Conservation (phyloP, 225 moss, liverwort and hornwort genomes). For the Lunularia cruciata region DNA sequence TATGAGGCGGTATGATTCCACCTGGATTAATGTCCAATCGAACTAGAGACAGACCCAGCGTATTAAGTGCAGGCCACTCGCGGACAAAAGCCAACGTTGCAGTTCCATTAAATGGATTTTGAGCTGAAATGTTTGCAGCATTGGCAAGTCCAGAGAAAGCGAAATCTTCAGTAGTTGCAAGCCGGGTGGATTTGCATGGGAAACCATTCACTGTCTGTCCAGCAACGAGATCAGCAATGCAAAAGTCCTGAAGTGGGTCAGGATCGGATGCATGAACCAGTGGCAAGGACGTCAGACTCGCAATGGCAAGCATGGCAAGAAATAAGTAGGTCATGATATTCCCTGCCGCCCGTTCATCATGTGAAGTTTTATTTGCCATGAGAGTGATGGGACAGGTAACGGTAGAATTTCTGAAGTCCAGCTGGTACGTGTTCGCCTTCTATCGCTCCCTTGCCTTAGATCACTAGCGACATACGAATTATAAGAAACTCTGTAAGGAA, state of each 20-base stretch:
- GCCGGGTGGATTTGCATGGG: not conserved
- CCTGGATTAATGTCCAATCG: not conserved
- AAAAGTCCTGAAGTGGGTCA: not conserved
- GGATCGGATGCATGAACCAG: not conserved
- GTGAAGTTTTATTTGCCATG: no score
- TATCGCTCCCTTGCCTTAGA: no score
- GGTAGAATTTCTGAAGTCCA: no score
- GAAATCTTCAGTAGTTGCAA: slow-evolving; percentile 11
- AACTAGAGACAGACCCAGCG: not conserved
- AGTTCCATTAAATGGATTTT: not conserved
- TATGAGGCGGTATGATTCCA: not conserved
- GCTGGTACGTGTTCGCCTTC: no score
- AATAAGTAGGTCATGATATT: no score
- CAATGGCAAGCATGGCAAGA: no score
- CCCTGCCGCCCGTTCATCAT: no score
- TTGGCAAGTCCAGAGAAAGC: slow-evolving; percentile 7
- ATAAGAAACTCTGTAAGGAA: no score
- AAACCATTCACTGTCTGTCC: not conserved
- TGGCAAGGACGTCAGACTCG: no score
- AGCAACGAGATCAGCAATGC: not conserved
- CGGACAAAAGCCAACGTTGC: not conserved
- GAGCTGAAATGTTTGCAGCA: not conserved
- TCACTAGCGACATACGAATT: no score
- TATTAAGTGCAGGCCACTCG: not conserved
- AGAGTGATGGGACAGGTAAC: no score